Evolutionary conservation across 306 rosid genomes (phyloP).

Genomic region (Cucurbita maxima): DNA sequence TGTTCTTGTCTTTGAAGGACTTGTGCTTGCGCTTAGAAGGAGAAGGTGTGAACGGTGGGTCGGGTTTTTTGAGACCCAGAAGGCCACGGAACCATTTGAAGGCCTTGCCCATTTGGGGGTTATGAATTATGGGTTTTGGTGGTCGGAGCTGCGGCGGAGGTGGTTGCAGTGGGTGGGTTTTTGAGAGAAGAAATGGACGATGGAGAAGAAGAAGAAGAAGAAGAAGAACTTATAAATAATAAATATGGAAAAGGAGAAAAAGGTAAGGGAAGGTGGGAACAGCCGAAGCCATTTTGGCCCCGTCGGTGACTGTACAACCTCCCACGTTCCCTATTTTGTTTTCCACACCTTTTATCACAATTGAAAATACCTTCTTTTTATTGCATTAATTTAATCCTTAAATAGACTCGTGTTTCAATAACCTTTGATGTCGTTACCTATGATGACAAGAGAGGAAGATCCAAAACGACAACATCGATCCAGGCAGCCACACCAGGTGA

Average conservation of each 20-base stretch:
- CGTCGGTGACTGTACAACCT: not conserved
- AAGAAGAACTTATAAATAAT: not conserved
- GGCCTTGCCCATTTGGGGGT: conserved; percentile 51
- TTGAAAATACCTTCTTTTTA: too few relatives aligned
- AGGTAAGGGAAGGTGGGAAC: not conserved
- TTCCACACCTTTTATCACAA: not conserved
- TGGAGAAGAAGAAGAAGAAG: not conserved
- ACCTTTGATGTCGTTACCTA: too few relatives aligned
- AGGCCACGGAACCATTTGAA: conserved; percentile 62
- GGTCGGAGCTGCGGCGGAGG: not conserved
- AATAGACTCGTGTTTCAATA: too few relatives aligned
- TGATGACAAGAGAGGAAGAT: too few relatives aligned
- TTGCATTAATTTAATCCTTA: too few relatives aligned
- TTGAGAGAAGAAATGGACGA: not conserved
- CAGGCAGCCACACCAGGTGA: too few relatives aligned
- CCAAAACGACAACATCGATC: too few relatives aligned
- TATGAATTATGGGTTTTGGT: not conserved
- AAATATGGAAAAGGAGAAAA: not conserved
- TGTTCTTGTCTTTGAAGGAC: conserved; percentile 33
- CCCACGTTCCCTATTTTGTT: not conserved
- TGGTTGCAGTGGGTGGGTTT: not conserved
- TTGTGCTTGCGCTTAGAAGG: conserved; percentile 35
- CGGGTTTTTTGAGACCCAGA: conserved; percentile 27
- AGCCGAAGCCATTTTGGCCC: not conserved
- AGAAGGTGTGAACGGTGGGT: not conserved